Base-by-base conservation (phyloP, 2,329 filamentous ascomycete species). In the Raffaelea deltoideospora region DNA sequence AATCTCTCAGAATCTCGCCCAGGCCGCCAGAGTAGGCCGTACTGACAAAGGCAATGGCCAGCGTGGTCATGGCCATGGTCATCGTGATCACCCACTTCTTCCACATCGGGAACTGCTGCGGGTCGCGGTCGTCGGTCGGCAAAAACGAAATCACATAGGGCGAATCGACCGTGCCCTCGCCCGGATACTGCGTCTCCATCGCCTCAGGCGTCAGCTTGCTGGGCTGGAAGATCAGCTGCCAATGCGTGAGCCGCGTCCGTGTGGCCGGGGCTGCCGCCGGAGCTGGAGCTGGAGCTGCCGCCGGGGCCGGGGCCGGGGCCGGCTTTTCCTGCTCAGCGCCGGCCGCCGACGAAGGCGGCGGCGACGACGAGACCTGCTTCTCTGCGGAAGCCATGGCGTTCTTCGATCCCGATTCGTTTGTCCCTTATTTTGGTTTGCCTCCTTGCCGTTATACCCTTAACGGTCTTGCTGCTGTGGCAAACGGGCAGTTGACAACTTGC, bases 141-240 rank as follows among this genome's bases (percentile, higher is more conserved):
- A 82, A 66, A 57, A 77, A 86, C 38, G 72, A 69, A 44, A 85
- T 77, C 23, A 75, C 56, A 44, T 70, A 85, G 1, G 80, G 80
- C 29, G 77, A 71, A 31, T 78, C 70, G 9, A 63, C 52, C 2
- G 79, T 85, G 41, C 80, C 80, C 11, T 65, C 53, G 20, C 76
- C 76, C 14, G 55, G 50, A 46, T 79, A 81, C 3, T 56, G 51
- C 52, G 70, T 60, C 35, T 67, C 58, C 32, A 76, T 54, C 9
- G 77, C 67, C 37, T 67, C 64, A 33, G 65, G 59, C 0, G 67
- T 75, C 35, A 81, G 56, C 31, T 67, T 67, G 20, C 65, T 63
- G 37, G 72, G 73, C 49, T 77, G 65, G 34, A 67, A 52, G 40
- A 81, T 59, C 37, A 74, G 55, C 34, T 60, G 56, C 53, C 64